These are phyloP conservation scores for Groenewaldozyma auringiensis DNA, from an alignment of 1,139 yeast genomes.

Conservation along the genomic window DNA sequence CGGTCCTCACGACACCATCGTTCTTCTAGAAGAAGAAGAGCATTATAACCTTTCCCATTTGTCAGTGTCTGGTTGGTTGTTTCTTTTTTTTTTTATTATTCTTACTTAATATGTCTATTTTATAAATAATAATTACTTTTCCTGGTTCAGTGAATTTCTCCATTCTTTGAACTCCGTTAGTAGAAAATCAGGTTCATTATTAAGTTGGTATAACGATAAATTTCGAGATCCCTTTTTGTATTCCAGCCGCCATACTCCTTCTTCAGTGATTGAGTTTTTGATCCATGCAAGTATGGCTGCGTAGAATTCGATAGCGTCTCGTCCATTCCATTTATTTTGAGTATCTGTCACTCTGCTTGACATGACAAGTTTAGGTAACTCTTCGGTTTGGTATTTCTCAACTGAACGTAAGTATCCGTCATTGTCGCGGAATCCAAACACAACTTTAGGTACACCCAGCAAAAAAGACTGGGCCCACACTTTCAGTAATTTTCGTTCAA, in stretches of 20 bases:
- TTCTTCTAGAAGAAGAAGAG: not conserved
- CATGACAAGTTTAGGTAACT: conserved; percentile 56
- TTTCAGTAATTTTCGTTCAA: conserved; percentile 64
- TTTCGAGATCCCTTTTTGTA: conserved; percentile 1
- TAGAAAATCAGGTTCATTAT: not conserved
- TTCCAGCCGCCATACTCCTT: conserved; percentile 10
- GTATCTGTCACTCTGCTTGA: conserved; percentile 25
- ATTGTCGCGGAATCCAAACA: conserved; percentile 84
- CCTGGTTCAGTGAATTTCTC: conserved; percentile 1
- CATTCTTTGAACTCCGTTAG: conserved; percentile 5
- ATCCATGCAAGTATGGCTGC: conserved; percentile 82
- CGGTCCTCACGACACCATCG: not conserved
- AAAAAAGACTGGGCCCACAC: conserved; percentile 95
- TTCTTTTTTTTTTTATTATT: not conserved
- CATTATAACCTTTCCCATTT: too few relatives aligned
- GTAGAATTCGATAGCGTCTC: conserved; percentile 75
- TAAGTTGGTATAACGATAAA: not conserved
- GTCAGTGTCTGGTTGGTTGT: too few relatives aligned
- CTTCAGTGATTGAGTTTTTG: conserved; percentile 35
- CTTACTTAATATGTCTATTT: too few relatives aligned
- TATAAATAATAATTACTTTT: not conserved
- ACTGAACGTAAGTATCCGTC: conserved; percentile 52
- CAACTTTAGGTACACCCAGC: conserved; percentile 67
- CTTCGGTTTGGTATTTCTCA: conserved; percentile 71
- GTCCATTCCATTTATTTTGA: conserved; percentile 49